phyloP scores from a whole-genome alignment of 495 filamentous ascomycete genomes.

The Physcia stellaris region DNA sequence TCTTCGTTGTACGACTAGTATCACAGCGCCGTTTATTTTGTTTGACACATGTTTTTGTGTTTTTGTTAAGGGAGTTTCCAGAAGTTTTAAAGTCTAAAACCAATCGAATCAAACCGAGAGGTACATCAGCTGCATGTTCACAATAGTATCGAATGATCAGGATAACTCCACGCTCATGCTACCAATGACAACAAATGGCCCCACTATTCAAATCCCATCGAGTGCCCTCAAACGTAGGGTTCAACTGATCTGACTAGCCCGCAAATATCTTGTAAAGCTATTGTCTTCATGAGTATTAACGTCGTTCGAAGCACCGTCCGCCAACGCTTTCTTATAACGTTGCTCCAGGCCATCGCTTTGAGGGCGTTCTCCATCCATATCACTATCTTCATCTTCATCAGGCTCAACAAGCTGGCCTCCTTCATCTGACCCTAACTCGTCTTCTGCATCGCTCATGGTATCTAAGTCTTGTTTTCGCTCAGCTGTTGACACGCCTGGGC shows the following conservation, averaged over 20 bases:
- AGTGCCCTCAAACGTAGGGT: conserved; percentile 1
- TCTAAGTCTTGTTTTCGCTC: conserved; percentile 25
- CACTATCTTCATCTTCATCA: conserved; percentile 17
- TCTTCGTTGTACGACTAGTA: too few relatives aligned
- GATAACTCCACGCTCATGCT: too few relatives aligned
- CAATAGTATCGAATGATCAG: too few relatives aligned
- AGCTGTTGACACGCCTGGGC: conserved; percentile 17
- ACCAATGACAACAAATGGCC: too few relatives aligned
- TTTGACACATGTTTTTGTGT: too few relatives aligned
- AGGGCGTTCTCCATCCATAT: conserved; percentile 12
- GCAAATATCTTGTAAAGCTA: conserved; percentile 35
- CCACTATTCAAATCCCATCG: too few relatives aligned
- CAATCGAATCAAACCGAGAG: too few relatives aligned
- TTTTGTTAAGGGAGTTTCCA: too few relatives aligned
- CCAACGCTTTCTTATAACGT: conserved; percentile 20
- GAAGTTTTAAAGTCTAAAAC: too few relatives aligned
- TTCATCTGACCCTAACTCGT: conserved; percentile 24
- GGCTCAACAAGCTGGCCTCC: conserved; percentile 17
- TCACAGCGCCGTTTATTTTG: too few relatives aligned
- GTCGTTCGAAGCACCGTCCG: conserved; percentile 25
- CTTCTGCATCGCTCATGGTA: conserved; percentile 39
- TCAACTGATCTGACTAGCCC: conserved; percentile 8
- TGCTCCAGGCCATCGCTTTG: conserved; percentile 20
- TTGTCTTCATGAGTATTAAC: conserved; percentile 19
- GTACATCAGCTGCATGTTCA: too few relatives aligned